A percentile compares a stretch with the other conserved stretches of the same genome.
phyloP scores from a whole-genome alignment of 352 stramenopile species.

The Globisporangium orthogonon region DNA sequence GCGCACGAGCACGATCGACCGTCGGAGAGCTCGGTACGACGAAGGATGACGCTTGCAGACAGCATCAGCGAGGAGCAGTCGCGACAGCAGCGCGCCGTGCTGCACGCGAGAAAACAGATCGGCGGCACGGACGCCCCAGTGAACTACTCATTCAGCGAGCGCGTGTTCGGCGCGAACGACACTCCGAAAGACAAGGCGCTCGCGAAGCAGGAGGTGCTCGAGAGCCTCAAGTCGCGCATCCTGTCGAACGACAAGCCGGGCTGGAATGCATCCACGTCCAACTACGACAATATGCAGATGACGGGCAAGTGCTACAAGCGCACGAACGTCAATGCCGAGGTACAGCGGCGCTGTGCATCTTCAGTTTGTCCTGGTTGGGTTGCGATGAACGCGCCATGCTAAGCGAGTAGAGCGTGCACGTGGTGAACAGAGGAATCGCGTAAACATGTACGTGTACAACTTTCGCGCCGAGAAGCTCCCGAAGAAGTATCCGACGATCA shows the following conservation, averaged over 20 bases:
- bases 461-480: constrained; percentile 80
- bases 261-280: constrained; percentile 65
- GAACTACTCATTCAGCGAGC: constrained; percentile 68
- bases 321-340: constrained; percentile 74
- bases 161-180: constrained; percentile 60
- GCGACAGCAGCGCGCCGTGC: constrained; percentile 8
- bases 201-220: constrained; percentile 60
- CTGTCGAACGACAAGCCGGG: constrained; percentile 40
- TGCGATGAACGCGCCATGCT: background rate
- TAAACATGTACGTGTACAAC: constrained; percentile 84
- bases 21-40: background rate
- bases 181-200: constrained; percentile 42
- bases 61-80: constrained; percentile 14
- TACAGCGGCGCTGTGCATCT: constrained; percentile 9
- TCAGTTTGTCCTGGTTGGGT: background rate
- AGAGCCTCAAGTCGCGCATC: constrained; percentile 54
- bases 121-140: constrained; percentile 47
- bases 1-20: too few species aligned
- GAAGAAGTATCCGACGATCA: constrained; percentile 65
- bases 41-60: constrained; percentile 3
- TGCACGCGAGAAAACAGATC: constrained; percentile 60
- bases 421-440: constrained; percentile 44
- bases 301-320: constrained; percentile 70
- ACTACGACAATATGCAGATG: constrained; percentile 71
- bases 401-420: background rate